Base-by-base conservation (phyloP, 2,329 filamentous ascomycete species). In the Sporothrix pallida region DNA sequence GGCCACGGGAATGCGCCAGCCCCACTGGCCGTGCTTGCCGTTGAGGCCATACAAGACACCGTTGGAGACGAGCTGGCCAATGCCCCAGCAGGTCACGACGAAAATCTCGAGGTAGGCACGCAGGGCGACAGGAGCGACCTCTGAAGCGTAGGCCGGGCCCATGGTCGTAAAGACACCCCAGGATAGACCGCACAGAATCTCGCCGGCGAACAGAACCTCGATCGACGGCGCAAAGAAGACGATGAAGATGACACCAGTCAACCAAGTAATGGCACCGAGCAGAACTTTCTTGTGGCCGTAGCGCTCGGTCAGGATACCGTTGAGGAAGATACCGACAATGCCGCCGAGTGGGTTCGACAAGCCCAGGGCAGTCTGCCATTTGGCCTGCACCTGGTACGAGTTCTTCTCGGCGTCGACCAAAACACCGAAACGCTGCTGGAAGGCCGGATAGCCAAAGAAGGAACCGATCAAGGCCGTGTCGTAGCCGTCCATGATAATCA, bases 281-380 rank as follows among this genome's bases (percentile, higher is more conserved):
- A 86, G 86, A 0, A 85, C 87, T 78, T 82, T 81, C 73, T 84
- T 84, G 78, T 87, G 86, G 1, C 87, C 86, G 26, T 82, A 85
- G 2, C 83, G 81, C 73, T 90, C 86, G 0, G 84, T 81, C 0
- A 86, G 78, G 79, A 83, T 85, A 10, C 88, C 88, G 26, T 85
- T 87, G 26, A 88, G 73, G 37, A 89, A 82, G 2, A 89, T 79
- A 0, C 88, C 89, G 9, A 89, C 76, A 69, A 90, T 87, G 77
- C 87, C 84, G 10, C 88, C 88, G 0, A 85, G 85, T 0, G 84
- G 81, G 0, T 85, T 85, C 17, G 86, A 88, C 73, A 88, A 89
- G 7, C 83, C 85, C 2, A 90, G 78, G 0, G 84, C 88, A 0
- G 86, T 85, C 78, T 90, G 88, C 89, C 89, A 90, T 0, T 84